Base-by-base conservation (phyloP, 805 yeast genomes). In the Wickerhamiella azyma region DNA sequence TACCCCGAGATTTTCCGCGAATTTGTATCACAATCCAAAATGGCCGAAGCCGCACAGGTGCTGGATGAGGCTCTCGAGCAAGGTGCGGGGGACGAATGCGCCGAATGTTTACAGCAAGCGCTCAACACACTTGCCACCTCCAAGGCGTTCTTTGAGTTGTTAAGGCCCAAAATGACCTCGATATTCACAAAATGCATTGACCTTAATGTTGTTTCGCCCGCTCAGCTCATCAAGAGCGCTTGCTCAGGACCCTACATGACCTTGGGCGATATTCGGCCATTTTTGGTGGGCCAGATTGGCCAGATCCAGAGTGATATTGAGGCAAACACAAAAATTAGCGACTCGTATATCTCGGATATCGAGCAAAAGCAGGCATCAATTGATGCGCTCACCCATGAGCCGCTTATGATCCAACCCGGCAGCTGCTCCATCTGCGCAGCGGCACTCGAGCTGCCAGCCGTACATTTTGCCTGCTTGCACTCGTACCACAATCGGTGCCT, bases 401-500 rank as follows among this genome's bases (percentile, higher is more conserved):
- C 72, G 8, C 70, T 63, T 53, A 71, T 79, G 4, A 64, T 80
- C 2, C 85, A 79, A 54, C 74, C 75, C 50, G 70, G 77, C 24
- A 68, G 67, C 32, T 88, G 96, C 57, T 66, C 75, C 11, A 69
- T 75, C 14, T 88, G 96, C 58, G 67, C 72, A 9, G 65, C 71
- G 37, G 70, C 74, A 10, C 63, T 89, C 17, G 94, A 84, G 48
- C 69, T 79, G 37, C 96, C 97, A 0, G 72, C 80, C 2, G 74
- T 83, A 0, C 94, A 84, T 55, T 92, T 89, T 66, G 74, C 77
- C 52, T 92, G 98, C 65, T 71, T 72, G 26, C 98, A 92, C 57
- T 76, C 92, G 2, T 86, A 76, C 58, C 97, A 92, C 58, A 83
- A 81, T 53, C 68, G 81, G 38, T 92, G 98, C 58, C 62, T 85